These are phyloP conservation scores for Stephanodiscus triporus DNA, from an alignment of 108 stramenopile species.

Conservation along the genomic window DNA sequence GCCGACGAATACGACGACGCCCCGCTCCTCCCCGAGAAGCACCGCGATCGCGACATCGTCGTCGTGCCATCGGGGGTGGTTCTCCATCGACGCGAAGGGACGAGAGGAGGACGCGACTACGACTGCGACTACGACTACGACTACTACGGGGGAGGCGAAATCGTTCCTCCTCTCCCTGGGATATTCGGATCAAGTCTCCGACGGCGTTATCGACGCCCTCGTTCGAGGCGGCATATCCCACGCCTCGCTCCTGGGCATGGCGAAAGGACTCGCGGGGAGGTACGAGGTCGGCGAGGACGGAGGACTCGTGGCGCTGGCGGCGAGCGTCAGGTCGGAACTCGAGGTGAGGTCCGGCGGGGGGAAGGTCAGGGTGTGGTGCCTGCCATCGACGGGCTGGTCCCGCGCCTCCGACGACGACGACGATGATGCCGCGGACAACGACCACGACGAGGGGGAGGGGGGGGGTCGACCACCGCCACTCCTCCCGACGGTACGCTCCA, in stretches of 20 bases:
- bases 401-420: conserved; percentile 33
- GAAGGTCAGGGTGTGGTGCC: conserved; percentile 44
- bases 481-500: conserved; percentile 30
- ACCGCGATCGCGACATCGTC: no score
- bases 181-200: conserved; percentile 28
- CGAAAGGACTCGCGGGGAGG: conserved; percentile 52
- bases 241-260: conserved; percentile 47
- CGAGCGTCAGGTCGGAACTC: conserved; percentile 44
- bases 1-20: no score
- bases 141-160: conserved; percentile 17
- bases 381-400: conserved; percentile 60
- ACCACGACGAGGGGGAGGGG: neutral
- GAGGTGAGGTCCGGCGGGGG: conserved; percentile 34
- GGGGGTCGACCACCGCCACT: no score
- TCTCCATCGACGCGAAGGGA: neutral
- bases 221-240: conserved; percentile 28
- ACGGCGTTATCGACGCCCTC: conserved; percentile 49
- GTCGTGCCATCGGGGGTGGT: no score
- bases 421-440: conserved; percentile 1
- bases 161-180: conserved; percentile 33
- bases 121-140: conserved; percentile 2
- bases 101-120: neutral
- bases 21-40: no score
- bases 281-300: conserved; percentile 73
- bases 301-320: conserved; percentile 62